Base-by-base conservation (phyloP, 345 rosid species). In the Noccaea bulbosa region DNA sequence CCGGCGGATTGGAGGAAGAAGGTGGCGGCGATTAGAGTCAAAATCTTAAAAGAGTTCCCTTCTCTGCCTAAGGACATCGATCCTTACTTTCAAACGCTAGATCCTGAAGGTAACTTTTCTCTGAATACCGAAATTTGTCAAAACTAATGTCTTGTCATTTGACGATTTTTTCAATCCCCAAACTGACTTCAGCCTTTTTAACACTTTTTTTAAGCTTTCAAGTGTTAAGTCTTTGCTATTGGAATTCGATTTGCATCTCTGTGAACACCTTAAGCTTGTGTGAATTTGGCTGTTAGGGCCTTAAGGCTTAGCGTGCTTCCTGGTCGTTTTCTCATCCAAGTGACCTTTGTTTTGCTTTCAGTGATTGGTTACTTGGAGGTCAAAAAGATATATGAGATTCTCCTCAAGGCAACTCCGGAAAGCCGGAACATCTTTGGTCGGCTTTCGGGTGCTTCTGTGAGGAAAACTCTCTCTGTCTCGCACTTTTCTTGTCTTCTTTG, bases 1-100 rank as follows among this genome's bases (percentile, higher is more conserved):
- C 97, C 97, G 30, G 76, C 90, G 56, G 97, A 89, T 86, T 93
- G 96, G 96, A 76, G 98, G 71, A 91, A 91, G 79, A 85, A 82
- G 68, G 74, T 91, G 59, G 88, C 85, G 2, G 83, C 79, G 72
- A 78, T 91, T 45, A 87, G 90, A 67, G 87, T 86, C 48, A 88
- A 84, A 74, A 81, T 89, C 44, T 70, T 78, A 0, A 94, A 87
- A 81, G 96, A 94, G 58, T 88, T 94, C 62, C 66, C 88, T 4
- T 77, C 87, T 24, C 62, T 94, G 62, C 97, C 95, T 32, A 91
- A 84, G 78, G 96, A 94, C 32, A 69, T 79, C 24, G 86, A 94
- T 86, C 93, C 96, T 30, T 89, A 73, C 71, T 79, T 94, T 66
- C 95, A 86, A 33, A 85, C 88, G 71, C 84, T 91, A 49, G 93